A percentile compares a stretch with the other conserved stretches of the same genome.
phyloP scores from a whole-genome alignment of 2,329 filamentous ascomycete genomes.

The Sporothrix euskadiensis region DNA sequence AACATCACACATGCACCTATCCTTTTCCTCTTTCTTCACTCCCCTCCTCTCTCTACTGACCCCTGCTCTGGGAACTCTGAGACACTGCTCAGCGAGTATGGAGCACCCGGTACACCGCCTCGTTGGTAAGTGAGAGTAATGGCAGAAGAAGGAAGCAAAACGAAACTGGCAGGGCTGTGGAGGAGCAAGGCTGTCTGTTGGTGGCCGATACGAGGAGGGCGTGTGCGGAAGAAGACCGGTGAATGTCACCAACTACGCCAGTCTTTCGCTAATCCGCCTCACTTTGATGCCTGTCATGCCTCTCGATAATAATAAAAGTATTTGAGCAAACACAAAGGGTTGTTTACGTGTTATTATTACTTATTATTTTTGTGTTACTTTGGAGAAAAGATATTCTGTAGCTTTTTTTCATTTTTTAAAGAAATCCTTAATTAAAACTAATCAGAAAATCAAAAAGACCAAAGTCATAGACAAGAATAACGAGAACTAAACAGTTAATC shows the following conservation, averaged over 20 bases:
- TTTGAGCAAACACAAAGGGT: too few species aligned
- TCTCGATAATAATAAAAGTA: too few species aligned
- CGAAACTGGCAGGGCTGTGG: background rate
- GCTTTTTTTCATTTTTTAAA: too few species aligned
- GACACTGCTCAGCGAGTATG: constrained; percentile 20
- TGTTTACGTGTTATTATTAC: too few species aligned
- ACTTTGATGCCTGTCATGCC: too few species aligned
- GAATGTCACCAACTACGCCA: too few species aligned
- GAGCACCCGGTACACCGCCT: constrained; percentile 16
- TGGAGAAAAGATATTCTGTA: too few species aligned
- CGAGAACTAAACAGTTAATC: background rate
- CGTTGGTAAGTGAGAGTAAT: background rate
- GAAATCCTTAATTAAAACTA: too few species aligned
- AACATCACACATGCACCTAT: background rate
- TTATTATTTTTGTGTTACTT: too few species aligned
- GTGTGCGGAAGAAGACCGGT: background rate
- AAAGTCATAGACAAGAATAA: background rate
- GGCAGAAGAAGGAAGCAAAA: background rate
- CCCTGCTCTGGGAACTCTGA: background rate
- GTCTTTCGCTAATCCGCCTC: too few species aligned
- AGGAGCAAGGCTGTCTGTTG: background rate
- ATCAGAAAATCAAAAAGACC: background rate
- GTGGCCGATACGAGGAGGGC: constrained; percentile 1
- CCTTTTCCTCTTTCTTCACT: background rate
- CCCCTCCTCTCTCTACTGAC: background rate